Evolutionary conservation across 352 stramenopile species (phyloP), one percentile per base, ranked within the genome.

Genomic region (Paralagenidium karlingii): DNA sequence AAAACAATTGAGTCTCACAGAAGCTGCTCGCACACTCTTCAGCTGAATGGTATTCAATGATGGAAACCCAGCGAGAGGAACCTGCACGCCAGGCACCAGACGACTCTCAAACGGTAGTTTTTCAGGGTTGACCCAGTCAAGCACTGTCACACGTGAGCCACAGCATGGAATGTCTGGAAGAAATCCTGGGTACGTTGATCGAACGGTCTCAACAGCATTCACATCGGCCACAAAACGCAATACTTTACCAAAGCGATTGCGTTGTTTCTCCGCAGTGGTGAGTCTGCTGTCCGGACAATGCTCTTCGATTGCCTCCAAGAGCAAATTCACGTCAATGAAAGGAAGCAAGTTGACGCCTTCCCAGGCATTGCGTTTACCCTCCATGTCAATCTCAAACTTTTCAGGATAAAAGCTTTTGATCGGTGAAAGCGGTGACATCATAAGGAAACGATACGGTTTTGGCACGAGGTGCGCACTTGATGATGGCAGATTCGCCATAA

Each of bases 261-360:
- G 84, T 32, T 56, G 46, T 5, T 54, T 67, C 51, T 99, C 96
- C 0, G 84, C 71, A 5, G 73, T 45, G 2, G 91, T 93, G 4
- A 99, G 69, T n/a, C 70, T 60, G 3, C 60, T 73, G 25, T 95
- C 69, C 2, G 94, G 88, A 40, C 89, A 97, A 45, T 96, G 75
- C 24, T 93, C 60, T 12, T 65, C 61, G 39, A 99, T 97, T 4
- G 94, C 84, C 25, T 85, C 53, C 28, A 90, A 86, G 8, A 99
- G 53, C 27, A 90, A 51, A 16, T 79, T 63, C 3, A 92, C 82
- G 45, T 99, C 92, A 55, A 99, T 99, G 53, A 99, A 99, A 13
- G 95, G 93, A 15, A 99, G 60, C 26, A 99, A 62, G 49, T 98
- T 98, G 11, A 99, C 95, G 8, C 94, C 96, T 76, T 99, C 96